Percentiles rank a stretch among this genome's conserved stretches.
phyloP scores from a whole-genome alignment of 2,329 filamentous ascomycete genomes.

The Lasiodiplodia gonubiensis region DNA sequence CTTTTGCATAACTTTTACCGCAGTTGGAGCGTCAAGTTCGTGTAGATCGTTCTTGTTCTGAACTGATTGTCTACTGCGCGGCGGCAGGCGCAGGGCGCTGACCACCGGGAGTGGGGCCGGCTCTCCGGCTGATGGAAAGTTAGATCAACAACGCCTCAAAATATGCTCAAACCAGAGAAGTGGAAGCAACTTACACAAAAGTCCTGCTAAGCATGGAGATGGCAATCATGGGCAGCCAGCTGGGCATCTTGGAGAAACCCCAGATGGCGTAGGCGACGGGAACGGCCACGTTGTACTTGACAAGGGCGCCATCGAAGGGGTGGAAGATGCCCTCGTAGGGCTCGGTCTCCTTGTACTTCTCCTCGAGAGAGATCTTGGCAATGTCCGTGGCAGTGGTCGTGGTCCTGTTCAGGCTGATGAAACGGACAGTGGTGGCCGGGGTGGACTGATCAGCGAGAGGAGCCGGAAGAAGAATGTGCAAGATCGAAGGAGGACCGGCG shows the following conservation, averaged over 20 bases:
- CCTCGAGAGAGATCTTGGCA: slow-evolving; percentile 64
- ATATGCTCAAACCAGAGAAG: not conserved
- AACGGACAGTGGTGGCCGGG: slow-evolving; percentile 67
- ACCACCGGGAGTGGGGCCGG: slow-evolving; percentile 9
- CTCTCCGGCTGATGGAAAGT: slow-evolving; percentile 12
- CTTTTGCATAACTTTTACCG: not conserved
- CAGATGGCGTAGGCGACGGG: slow-evolving; percentile 72
- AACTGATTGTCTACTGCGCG: slow-evolving; percentile 8
- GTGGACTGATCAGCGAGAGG: slow-evolving; percentile 68
- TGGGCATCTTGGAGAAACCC: slow-evolving; percentile 64
- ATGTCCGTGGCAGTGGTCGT: slow-evolving; percentile 69
- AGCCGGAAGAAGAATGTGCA: slow-evolving; percentile 67
- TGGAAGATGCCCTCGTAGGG: slow-evolving; percentile 73
- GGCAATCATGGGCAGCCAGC: slow-evolving; percentile 78
- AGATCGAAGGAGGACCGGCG: slow-evolving; percentile 67
- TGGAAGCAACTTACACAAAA: slow-evolving; percentile 70
- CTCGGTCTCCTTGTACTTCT: slow-evolving; percentile 58
- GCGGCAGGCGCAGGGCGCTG: slow-evolving; percentile 15
- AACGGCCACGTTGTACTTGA: slow-evolving; percentile 65
- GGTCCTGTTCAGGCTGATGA: slow-evolving; percentile 71
- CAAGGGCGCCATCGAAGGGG: slow-evolving; percentile 73
- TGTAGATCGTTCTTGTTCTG: not conserved
- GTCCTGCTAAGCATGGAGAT: slow-evolving; percentile 75
- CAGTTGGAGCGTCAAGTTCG: slow-evolving; percentile 5
- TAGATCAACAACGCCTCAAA: not conserved